A percentile compares a stretch with the other conserved stretches of the same genome.
These are phyloP conservation scores for Platanthera guangdongensis DNA, from an alignment of 106 monocot species.

Conservation along the genomic window DNA sequence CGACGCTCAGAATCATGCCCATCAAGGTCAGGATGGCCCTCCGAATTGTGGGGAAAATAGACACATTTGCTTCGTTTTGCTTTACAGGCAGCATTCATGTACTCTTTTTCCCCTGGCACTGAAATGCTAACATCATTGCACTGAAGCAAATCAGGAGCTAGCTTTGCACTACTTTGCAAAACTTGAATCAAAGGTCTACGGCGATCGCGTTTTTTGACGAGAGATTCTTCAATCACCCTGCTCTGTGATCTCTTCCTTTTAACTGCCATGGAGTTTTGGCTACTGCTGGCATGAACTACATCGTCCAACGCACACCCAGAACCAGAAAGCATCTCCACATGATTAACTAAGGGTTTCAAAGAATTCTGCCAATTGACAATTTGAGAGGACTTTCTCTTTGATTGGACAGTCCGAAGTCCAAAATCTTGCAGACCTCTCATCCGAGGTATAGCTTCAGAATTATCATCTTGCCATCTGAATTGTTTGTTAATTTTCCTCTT, in stretches of 20 bases:
- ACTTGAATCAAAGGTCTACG: conserved; percentile 65
- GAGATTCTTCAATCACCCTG: conserved; percentile 38
- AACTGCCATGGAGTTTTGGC: conserved; percentile 14
- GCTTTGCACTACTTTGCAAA: conserved; percentile 64
- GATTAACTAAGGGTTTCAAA: conserved; percentile 16
- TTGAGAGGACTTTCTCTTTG: conserved; percentile 42
- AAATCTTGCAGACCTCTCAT: conserved; percentile 70
- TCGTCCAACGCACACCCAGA: conserved; percentile 10
- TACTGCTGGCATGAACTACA: conserved; percentile 17
- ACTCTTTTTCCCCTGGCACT: conserved; percentile 18
- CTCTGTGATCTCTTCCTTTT: conserved; percentile 55
- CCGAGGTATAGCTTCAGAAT: conserved; percentile 30
- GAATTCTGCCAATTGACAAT: conserved; percentile 24
- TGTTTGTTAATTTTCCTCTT: conserved; percentile 19
- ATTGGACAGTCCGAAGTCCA: conserved; percentile 46
- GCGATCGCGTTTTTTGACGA: conserved; percentile 56
- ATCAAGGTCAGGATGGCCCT: conserved; percentile 26
- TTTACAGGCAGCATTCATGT: conserved; percentile 6
- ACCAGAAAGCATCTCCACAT: conserved; percentile 16
- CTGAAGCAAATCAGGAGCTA: conserved; percentile 24
- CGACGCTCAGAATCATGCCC: conserved; percentile 40
- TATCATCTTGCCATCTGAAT: conserved; percentile 29
- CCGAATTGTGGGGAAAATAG: conserved; percentile 32
- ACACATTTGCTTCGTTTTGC: conserved; percentile 31
- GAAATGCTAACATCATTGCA: conserved; percentile 9